Percentiles rank a stretch among this genome's conserved stretches.
phyloP scores from a whole-genome alignment of 257 asterid species.

The Solanum okadae region DNA sequence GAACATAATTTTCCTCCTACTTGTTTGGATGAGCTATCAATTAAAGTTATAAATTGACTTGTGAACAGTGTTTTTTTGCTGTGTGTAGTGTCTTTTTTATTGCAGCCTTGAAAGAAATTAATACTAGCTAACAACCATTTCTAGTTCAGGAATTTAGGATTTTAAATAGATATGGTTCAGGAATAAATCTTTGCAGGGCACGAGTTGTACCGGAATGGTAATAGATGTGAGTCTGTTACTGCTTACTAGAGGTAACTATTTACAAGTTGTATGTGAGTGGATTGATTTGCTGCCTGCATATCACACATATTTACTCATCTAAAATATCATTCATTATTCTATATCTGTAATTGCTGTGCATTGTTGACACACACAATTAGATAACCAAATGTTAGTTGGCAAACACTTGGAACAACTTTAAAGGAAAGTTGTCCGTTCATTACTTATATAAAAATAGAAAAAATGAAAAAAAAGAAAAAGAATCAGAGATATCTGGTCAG shows the following conservation, averaged over 20 bases:
- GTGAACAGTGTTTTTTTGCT: neutral
- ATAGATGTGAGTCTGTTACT: neutral
- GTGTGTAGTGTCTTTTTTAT: neutral
- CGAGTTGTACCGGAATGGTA: neutral
- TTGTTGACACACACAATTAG: neutral
- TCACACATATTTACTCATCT: neutral
- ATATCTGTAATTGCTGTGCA: neutral
- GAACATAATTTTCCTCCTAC: neutral
- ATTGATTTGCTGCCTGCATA: neutral
- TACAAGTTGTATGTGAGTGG: neutral
- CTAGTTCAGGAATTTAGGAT: neutral
- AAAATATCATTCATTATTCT: neutral
- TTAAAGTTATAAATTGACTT: neutral
- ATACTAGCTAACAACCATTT: neutral
- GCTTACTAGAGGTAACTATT: neutral
- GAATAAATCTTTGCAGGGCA: neutral
- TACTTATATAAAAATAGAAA: neutral
- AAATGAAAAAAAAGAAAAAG: neutral
- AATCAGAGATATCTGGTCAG: neutral
- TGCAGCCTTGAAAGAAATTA: neutral
- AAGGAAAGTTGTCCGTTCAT: neutral
- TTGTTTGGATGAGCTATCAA: neutral
- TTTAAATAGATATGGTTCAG: neutral
- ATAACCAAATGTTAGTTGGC: neutral
- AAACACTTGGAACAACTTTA: neutral